Evolutionary conservation across 805 yeast species (phyloP), one percentile per base, ranked within the genome.

Genomic region (Candida vartiovaarae): DNA sequence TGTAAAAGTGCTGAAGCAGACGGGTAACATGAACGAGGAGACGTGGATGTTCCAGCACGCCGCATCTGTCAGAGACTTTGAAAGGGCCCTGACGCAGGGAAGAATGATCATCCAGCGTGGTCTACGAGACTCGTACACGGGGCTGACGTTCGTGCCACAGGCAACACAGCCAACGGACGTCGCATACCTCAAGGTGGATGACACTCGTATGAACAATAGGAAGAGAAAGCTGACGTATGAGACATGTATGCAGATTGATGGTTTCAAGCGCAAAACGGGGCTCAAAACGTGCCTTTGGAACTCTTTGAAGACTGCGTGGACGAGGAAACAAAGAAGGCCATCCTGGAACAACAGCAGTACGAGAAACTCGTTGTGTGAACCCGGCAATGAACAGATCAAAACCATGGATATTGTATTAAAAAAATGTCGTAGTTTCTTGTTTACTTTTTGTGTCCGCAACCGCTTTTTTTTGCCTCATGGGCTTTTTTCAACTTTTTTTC

Each of bases 11-110:
- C 33, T 55, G 32, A 51, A 53, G 36, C 44, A 51, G 6, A 48
- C 45, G 15, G 23, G 29, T 4, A 39, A 47, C 23, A 46, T 78
- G 38, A 73, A 76, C 31, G 87, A 87, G 51, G 82, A 82, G 30
- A 78, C 83, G 32, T 89, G 96, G 96, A 75, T 89, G 65, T 78
- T 75, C 52, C 90, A 86, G 55, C 89, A 87, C 52, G 93, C 95
- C 0, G 64, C 72, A n/a, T 83, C 91, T 30, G 78, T 89, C 4
- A 72, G 83, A 49, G 80, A 79, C 41, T 85, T 76, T 59, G 93
- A 93, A 61, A 66, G 76, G 31, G 72, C 72, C 45, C 64, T 89
- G 38, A 63, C 73, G 32, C 76, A 74, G 42, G 78, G 84, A 46
- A 69, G 90, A 49, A 68, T 66, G 23, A 73, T 75, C 25, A 66